Percentiles rank a stretch among this genome's conserved stretches.
phyloP scores from a whole-genome alignment of 176 grass and related monocot species.

The Eremochloa ophiuroides region DNA sequence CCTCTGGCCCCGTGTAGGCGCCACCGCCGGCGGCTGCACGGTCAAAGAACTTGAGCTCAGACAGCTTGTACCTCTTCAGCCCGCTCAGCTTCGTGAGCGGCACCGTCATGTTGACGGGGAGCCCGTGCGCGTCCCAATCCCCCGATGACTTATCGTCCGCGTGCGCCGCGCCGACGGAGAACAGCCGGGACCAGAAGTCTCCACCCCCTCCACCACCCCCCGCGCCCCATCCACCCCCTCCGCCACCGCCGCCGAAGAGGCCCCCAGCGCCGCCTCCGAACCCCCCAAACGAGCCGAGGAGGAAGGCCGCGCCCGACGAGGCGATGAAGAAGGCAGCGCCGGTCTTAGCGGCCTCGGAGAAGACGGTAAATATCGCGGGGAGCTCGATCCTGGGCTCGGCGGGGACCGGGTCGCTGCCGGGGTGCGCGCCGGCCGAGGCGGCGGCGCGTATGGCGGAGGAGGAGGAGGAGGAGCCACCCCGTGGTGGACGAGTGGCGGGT shows the following conservation, averaged over 20 bases:
- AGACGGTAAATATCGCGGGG: constrained; percentile 20
- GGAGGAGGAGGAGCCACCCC: neutral
- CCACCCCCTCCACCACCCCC: constrained; percentile 55
- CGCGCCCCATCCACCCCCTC: constrained; percentile 50
- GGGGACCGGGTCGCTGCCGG: constrained; percentile 3
- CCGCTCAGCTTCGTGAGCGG: constrained; percentile 80
- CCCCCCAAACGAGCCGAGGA: constrained; percentile 42
- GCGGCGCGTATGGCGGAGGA: constrained; percentile 22
- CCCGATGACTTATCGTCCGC: constrained; percentile 55
- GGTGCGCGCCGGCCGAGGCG: constrained; percentile 25
- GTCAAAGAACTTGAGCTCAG: constrained; percentile 90
- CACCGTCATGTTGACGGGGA: constrained; percentile 68
- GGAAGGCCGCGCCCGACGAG: constrained; percentile 46
- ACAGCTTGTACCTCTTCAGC: constrained; percentile 84
- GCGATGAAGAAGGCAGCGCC: constrained; percentile 44
- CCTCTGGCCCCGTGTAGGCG: constrained; percentile 56
- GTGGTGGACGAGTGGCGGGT: constrained; percentile 22
- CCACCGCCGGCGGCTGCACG: constrained; percentile 14
- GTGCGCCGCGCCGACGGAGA: constrained; percentile 50
- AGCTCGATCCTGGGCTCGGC: constrained; percentile 29
- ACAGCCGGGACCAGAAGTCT: constrained; percentile 66
- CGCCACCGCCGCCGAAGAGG: constrained; percentile 26
- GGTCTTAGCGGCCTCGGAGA: constrained; percentile 38
- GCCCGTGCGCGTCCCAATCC: constrained; percentile 82
- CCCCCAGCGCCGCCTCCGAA: constrained; percentile 50